These are phyloP conservation scores for Fusarium graminum DNA, from an alignment of 2,329 filamentous ascomycete species.

Conservation along the genomic window DNA sequence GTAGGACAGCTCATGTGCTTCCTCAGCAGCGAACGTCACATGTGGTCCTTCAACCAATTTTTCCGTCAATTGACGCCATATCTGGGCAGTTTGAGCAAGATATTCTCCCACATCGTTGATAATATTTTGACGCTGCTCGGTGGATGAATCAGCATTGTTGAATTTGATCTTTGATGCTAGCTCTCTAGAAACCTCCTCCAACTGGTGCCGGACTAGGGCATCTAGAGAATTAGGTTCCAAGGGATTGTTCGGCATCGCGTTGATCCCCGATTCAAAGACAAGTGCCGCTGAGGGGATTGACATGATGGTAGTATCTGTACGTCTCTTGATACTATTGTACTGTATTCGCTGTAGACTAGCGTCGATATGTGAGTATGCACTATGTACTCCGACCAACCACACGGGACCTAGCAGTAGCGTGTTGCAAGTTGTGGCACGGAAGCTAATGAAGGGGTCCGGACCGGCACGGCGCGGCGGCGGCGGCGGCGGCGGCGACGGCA, in stretches of 20 bases:
- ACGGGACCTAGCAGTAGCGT: conserved; percentile 46
- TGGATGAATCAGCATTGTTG: conserved; percentile 10
- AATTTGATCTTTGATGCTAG: conserved; percentile 40
- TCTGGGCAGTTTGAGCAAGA: conserved; percentile 51
- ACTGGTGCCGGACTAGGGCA: conserved; percentile 48
- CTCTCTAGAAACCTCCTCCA: conserved; percentile 46
- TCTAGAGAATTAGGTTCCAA: conserved; percentile 45
- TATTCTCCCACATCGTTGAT: conserved; percentile 56
- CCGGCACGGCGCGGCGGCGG: conserved; percentile 45
- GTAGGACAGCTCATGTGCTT: conserved; percentile 49
- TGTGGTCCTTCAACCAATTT: conserved; percentile 52
- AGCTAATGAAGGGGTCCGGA: conserved; percentile 44
- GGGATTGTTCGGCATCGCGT: conserved; percentile 29
- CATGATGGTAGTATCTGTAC: conserved; percentile 40
- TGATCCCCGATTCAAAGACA: conserved; percentile 51
- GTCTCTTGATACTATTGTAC: conserved; percentile 26
- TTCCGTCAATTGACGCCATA: conserved; percentile 54
- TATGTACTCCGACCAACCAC: conserved; percentile 45
- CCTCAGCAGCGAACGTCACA: conserved; percentile 48
- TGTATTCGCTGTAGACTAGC: conserved; percentile 34
- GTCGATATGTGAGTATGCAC: conserved; percentile 32
- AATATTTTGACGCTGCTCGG: conserved; percentile 47
- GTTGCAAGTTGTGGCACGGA: conserved; percentile 43
- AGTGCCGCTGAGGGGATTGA: conserved; percentile 48
- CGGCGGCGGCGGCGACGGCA: conserved; percentile 41